Conservation (phyloP, 106 monocot genomes). For the Dendrobium chrysotoxum region DNA sequence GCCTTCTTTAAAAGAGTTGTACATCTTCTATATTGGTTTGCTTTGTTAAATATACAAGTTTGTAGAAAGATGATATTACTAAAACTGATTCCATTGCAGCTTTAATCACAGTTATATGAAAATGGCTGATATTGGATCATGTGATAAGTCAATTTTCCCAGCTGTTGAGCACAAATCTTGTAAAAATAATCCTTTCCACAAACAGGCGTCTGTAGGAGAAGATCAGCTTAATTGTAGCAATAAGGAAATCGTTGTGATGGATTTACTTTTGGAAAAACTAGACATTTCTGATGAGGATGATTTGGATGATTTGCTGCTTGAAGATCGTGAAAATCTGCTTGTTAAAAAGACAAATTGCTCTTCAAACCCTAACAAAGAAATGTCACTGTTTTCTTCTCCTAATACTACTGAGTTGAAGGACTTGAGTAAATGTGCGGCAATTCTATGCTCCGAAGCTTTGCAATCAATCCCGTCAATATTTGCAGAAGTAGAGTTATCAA, state of each 20-base stretch:
- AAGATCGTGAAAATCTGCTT: neutral
- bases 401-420: neutral
- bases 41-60: neutral
- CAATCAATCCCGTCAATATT: neutral
- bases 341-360: neutral
- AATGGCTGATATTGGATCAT: neutral
- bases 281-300: slow-evolving; percentile 1
- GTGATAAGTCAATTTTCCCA: neutral
- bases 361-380: neutral
- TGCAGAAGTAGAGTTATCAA: neutral
- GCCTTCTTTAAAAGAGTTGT: neutral
- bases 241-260: neutral
- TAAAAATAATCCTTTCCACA: neutral
- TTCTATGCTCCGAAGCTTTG: neutral
- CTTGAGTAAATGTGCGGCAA: neutral
- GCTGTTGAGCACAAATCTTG: neutral
- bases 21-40: neutral
- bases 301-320: neutral
- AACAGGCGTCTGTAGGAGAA: neutral
- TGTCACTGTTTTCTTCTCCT: neutral
- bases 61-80: neutral
- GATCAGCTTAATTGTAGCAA: neutral
- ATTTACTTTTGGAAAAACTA: neutral
- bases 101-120: neutral
- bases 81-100: slow-evolving; percentile 3